Percentiles rank a stretch among this genome's conserved stretches.
Conservation (phyloP, 352 stramenopile genomes). For the Phytopythium helicoides region DNA sequence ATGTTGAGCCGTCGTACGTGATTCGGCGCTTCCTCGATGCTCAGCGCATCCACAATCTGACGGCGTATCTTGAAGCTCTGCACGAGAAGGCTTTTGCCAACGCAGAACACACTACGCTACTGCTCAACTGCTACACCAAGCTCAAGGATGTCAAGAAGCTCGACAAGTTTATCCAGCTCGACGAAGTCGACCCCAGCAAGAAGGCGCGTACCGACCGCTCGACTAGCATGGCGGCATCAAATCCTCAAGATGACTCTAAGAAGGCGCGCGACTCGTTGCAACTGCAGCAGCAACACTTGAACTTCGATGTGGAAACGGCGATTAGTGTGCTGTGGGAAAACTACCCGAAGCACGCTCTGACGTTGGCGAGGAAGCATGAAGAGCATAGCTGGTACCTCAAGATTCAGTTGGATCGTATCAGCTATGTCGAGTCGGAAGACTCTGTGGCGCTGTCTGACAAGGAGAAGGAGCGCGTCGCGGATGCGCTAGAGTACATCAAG, state of each 20-base stretch:
- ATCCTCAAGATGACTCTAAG: constrained; percentile 20
- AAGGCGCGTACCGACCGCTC: constrained; percentile 7
- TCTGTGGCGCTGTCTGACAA: constrained; percentile 58
- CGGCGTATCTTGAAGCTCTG: constrained; percentile 94
- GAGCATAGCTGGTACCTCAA: constrained; percentile 92
- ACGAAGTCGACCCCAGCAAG: constrained; percentile 65
- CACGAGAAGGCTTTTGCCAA: constrained; percentile 91
- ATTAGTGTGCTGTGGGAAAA: constrained; percentile 92
- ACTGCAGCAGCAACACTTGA: constrained; percentile 32
- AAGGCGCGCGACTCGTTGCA: constrained; percentile 10
- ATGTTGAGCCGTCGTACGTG: constrained; percentile 97
- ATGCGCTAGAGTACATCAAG: constrained; percentile 91
- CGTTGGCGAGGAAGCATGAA: constrained; percentile 87
- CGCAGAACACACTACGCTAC: constrained; percentile 91
- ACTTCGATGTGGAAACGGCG: constrained; percentile 91
- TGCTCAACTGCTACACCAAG: constrained; percentile 96
- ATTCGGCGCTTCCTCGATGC: constrained; percentile 98
- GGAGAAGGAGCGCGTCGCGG: constrained; percentile 81
- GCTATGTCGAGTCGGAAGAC: constrained; percentile 81
- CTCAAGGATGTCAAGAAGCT: constrained; percentile 93
- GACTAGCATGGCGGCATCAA: constrained; percentile 14
- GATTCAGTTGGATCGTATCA: constrained; percentile 91
- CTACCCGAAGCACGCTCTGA: constrained; percentile 89
- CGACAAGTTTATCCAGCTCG: constrained; percentile 89
- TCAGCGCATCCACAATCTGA: constrained; percentile 95